Conservation (phyloP, 331 rosid species). For the Dryas integrifolia region DNA sequence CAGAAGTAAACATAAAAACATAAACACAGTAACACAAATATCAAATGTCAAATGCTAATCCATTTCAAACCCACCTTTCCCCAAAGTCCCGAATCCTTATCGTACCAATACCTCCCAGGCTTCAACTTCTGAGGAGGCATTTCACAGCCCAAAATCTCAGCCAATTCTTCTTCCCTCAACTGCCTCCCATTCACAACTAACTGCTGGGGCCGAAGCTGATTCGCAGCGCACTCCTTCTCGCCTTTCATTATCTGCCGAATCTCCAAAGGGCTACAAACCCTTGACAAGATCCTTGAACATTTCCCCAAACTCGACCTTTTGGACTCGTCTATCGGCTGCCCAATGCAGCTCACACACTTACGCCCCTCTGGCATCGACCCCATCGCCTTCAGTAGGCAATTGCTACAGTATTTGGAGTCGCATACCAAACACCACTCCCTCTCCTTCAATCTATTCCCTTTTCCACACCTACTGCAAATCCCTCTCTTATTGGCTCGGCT, state of each 20-base stretch:
- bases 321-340: conserved; percentile 65
- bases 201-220: conserved; percentile 87
- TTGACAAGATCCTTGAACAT: conserved; percentile 66
- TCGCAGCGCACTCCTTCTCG: conserved; percentile 74
- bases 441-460: conserved; percentile 67
- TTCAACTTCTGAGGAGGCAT: conserved; percentile 76
- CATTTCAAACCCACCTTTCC: conserved; percentile 61
- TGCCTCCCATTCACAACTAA: conserved; percentile 67
- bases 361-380: conserved; percentile 97
- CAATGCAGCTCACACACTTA: conserved; percentile 83
- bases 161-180: conserved; percentile 73
- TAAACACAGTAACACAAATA: neutral
- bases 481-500: conserved; percentile 38
- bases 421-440: conserved; percentile 82
- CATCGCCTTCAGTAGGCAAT: conserved; percentile 84
- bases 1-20: conserved; percentile 1
- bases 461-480: conserved; percentile 69
- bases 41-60: conserved; percentile 4
- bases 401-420: conserved; percentile 65
- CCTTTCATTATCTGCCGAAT: conserved; percentile 82
- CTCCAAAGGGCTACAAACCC: conserved; percentile 82
- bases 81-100: conserved; percentile 91
- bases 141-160: conserved; percentile 69
- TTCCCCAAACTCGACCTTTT: conserved; percentile 66
- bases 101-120: conserved; percentile 93